Percentiles rank a stretch among this genome's conserved stretches.
Conservation (phyloP, 1,284 basidiomycete species). For the Apiotrichum gracile region DNA sequence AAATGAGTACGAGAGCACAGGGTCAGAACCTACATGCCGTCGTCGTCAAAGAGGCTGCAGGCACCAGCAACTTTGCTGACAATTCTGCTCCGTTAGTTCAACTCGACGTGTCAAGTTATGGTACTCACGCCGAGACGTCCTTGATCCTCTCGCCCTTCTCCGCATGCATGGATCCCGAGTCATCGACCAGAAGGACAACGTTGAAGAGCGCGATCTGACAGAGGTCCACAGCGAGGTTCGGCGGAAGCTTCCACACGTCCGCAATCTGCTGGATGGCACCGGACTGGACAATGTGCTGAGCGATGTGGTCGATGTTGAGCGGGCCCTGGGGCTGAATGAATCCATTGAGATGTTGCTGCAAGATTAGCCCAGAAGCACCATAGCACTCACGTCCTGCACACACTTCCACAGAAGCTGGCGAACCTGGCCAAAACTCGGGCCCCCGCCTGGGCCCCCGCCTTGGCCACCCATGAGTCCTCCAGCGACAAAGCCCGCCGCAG, state of each 20-base stretch:
- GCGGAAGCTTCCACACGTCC: conserved; percentile 46
- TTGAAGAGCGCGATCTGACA: conserved; percentile 46
- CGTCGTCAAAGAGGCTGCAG: conserved; percentile 47
- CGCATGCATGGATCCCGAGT: conserved; percentile 46
- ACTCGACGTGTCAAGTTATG: not conserved
- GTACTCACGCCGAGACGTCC: conserved; percentile 43
- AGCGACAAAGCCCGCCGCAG: not conserved
- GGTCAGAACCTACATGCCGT: conserved; percentile 37
- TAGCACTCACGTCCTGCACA: conserved; percentile 42
- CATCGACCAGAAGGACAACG: conserved; percentile 45
- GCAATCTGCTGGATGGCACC: conserved; percentile 32
- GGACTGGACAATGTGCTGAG: conserved; percentile 41
- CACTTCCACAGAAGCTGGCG: conserved; percentile 33
- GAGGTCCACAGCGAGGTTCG: conserved; percentile 47
- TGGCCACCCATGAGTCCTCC: not conserved
- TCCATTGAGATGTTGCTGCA: conserved; percentile 46
- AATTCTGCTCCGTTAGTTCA: conserved; percentile 21
- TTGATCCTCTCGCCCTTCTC: conserved; percentile 45
- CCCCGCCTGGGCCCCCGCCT: not conserved
- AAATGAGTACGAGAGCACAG: conserved; percentile 23
- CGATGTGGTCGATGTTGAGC: conserved; percentile 48
- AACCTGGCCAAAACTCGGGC: not conserved
- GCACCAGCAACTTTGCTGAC: conserved; percentile 46
- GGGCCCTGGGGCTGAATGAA: conserved; percentile 14
- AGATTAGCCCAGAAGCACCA: too few species aligned